Base-by-base conservation (phyloP, 768 basidiomycete genomes). In the Omphalotus guepiniiformis region DNA sequence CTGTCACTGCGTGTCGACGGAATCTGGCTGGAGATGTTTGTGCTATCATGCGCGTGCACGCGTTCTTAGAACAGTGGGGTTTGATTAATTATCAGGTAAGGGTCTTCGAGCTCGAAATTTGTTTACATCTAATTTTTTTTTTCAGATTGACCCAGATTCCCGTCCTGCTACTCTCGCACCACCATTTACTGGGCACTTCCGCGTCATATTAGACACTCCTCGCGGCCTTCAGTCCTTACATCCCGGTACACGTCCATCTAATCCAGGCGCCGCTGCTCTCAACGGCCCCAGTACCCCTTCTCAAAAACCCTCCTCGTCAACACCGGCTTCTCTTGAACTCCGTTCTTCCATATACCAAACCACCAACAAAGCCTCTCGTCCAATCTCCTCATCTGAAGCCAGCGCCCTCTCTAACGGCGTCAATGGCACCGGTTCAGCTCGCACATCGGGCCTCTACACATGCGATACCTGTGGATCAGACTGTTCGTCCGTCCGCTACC, bases 31-130 rank as follows among this genome's bases (percentile, higher is more conserved):
- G 96, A 37, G 96, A 99, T 64, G 96, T 98, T 5, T 97, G 96
- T 59, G 93, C 92, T 21, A 88, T 99, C 58, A 95, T 98, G 94
- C 84, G 96, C 43, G 95, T 99, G 1, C 96, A 99, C 65, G 94
- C 93, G 3, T 98, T 99, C 64, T 74, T 99, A 26, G 96, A 98
- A 63, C 96, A 98, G 59, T 99, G 96, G 96, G 96, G 96, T 0
- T 73, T 99, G 49, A 84, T 99, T 60, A 99, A 99, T 70, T 99
- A 99, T 65, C 96, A 99, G 77, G 95, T 93, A 53, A 47, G 79
- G 59, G 19, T 46, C 34, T 3, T 36, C 25, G 1, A 39, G 27
- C 6, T 9, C 25, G 36, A 19, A 45, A 40, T 32, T 27, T 15
- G 34, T 41, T 28, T n/a, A 46, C 9, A 19, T 51, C 32, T 48